phyloP scores from a whole-genome alignment of 169 alveolate species.

The Amoebophrya sp. region DNA sequence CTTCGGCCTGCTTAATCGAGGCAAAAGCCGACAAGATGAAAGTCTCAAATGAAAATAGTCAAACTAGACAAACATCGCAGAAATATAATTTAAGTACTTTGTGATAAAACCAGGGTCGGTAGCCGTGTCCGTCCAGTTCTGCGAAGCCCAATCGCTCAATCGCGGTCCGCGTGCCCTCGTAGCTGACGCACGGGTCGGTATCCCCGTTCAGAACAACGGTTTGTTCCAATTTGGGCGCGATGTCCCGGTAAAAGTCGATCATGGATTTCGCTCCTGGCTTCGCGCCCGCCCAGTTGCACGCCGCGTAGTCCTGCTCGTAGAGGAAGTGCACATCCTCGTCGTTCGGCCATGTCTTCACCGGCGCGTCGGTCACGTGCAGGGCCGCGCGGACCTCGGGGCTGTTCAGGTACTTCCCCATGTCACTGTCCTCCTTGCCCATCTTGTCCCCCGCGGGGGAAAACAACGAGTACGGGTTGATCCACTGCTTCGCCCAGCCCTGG shows the following conservation, averaged over 20 bases:
- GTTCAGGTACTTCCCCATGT: not conserved
- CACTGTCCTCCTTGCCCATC: not conserved
- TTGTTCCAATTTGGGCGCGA: conserved; percentile 38
- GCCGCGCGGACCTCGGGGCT: not conserved
- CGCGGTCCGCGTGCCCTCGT: conserved; percentile 44
- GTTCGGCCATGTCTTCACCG: conserved; percentile 32
- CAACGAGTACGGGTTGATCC: not conserved
- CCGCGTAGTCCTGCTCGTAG: not conserved
- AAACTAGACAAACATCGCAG: too few species aligned
- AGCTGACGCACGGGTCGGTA: conserved; percentile 42
- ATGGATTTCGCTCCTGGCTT: conserved; percentile 17
- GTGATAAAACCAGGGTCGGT: conserved; percentile 46
- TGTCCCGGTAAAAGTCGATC: conserved; percentile 40
- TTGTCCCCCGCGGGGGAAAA: too few species aligned
- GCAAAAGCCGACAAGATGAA: too few species aligned
- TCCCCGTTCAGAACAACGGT: conserved; percentile 42
- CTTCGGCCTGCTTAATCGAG: too few species aligned
- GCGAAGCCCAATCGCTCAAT: conserved; percentile 34
- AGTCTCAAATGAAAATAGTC: too few species aligned
- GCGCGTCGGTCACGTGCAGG: conserved; percentile 40
- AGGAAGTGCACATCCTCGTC: conserved; percentile 21
- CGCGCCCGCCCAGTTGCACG: not conserved
- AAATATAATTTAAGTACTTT: too few species aligned
- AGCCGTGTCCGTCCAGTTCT: conserved; percentile 33
- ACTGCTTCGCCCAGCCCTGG: not conserved